Conservation (phyloP, 1,284 basidiomycete genomes). For the Malassezia dermatis region DNA sequence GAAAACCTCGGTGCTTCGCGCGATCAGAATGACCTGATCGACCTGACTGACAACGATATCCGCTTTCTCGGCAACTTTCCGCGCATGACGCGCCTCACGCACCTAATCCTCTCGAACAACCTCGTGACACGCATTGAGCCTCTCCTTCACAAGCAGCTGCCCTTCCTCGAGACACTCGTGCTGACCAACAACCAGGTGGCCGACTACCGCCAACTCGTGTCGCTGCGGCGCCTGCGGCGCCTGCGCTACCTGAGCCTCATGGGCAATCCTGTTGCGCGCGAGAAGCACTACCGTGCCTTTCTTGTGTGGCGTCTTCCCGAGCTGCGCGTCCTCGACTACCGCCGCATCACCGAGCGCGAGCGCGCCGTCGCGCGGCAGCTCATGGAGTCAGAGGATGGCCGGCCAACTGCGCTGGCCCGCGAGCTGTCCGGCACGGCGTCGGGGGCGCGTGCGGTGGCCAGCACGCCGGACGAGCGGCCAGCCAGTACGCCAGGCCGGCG, state of each 20-base stretch:
- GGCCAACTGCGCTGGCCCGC: conserved; percentile 29
- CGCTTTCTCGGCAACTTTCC: conserved; percentile 75
- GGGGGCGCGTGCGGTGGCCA: conserved; percentile 54
- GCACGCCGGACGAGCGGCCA: conserved; percentile 40
- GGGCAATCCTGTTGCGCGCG: conserved; percentile 83
- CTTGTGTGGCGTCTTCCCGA: conserved; percentile 52
- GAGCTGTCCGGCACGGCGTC: conserved; percentile 54
- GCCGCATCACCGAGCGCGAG: conserved; percentile 89
- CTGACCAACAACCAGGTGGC: conserved; percentile 51
- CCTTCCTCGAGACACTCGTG: conserved; percentile 64
- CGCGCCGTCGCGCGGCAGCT: conserved; percentile 47
- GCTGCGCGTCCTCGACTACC: conserved; percentile 89
- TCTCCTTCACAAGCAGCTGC: conserved; percentile 68
- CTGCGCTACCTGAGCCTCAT: conserved; percentile 72
- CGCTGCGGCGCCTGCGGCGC: conserved; percentile 65
- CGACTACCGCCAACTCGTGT: conserved; percentile 71
- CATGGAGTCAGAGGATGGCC: conserved; percentile 33
- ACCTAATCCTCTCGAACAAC: conserved; percentile 76
- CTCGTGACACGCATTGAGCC: conserved; percentile 70
- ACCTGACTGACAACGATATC: conserved; percentile 92
- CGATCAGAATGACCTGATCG: conserved; percentile 88
- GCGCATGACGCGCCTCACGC: conserved; percentile 65
- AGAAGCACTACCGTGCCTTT: conserved; percentile 95
- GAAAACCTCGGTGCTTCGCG: conserved; percentile 98
- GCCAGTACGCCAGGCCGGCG: conserved; percentile 55